Evolutionary conservation across 345 rosid genomes (phyloP).

Genomic region (Psidium friedrichsthalianum): DNA sequence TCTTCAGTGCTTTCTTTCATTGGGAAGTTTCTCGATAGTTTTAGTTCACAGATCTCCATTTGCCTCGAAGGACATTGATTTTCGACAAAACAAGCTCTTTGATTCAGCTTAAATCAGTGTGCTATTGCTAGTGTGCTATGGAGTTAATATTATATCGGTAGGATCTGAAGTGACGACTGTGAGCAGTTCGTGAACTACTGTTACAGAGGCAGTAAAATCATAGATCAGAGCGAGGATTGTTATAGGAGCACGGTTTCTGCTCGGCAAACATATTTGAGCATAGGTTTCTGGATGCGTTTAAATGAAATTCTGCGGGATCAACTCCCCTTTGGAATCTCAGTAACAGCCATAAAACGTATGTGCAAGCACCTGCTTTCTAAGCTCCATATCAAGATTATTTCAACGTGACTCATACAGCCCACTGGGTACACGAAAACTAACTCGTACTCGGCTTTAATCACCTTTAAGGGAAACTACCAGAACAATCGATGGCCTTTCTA

Average conservation of each 20-base stretch:
- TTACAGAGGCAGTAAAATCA: not conserved
- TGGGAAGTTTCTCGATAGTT: not conserved
- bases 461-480: not conserved
- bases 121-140: not conserved
- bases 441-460: not conserved
- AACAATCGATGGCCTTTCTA: not conserved
- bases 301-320: not conserved
- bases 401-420: not conserved
- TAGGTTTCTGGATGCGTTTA: not conserved
- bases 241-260: not conserved
- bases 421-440: not conserved
- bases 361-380: not conserved
- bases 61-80: not conserved
- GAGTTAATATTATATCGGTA: not conserved
- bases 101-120: not conserved
- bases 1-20: not conserved
- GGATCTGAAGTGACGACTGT: not conserved
- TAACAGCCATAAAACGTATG: not conserved
- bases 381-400: not conserved
- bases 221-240: not conserved
- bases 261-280: not conserved
- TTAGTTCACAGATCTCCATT: not conserved
- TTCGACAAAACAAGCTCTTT: not conserved
- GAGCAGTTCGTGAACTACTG: not conserved
- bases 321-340: not conserved